Base-by-base conservation (phyloP, 305 asterid genomes). In the Solanum hybrid region DNA sequence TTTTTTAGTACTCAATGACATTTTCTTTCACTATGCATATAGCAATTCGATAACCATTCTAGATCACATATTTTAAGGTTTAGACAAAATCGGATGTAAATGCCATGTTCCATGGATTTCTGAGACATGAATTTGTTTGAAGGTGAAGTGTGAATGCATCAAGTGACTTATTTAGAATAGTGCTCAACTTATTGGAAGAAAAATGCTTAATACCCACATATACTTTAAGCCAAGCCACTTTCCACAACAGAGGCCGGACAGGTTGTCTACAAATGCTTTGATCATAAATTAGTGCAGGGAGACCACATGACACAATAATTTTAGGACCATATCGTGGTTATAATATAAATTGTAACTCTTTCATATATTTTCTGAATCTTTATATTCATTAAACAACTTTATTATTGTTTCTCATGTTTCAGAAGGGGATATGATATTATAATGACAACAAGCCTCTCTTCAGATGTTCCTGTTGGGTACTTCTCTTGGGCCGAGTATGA, bases 401-500 rank as follows among this genome's bases (percentile, higher is more conserved):
- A 56, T 85, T 11, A 22, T 56, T 85, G n/a, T 56, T 85, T 85
- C 51, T 85, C 88, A 22, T 85, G 45, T 89, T 60, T 89, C 93
- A 97, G 99, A 95, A 93, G 78, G 92, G 99, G 99, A 89, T 97
- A 93, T 91, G 92, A 91, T 80, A 91, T 96, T 90, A 91, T 97
- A 89, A 97, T 97, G 99, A 96, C 99, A 6, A 96, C 99, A 45
- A 95, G 99, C 92, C 99, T 97, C 91, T 96, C 99, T 73, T 97
- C 99, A 81, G 99, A 96, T 92, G 98, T 97, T 90, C 99, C 99
- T 2, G 99, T 95, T 92, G 99, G 99, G 86, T 97, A 97, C 93
- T 97, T 96, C 90, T 97, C 99, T 51, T 97, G 99, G 99, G 96
- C 98, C 17, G 99, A 97, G 92, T 97, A 97, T 91, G 99, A 96